A percentile compares a stretch with the other conserved stretches of the same genome.
Conservation (phyloP, 1,284 basidiomycete species). For the Cronartium quercuum region DNA sequence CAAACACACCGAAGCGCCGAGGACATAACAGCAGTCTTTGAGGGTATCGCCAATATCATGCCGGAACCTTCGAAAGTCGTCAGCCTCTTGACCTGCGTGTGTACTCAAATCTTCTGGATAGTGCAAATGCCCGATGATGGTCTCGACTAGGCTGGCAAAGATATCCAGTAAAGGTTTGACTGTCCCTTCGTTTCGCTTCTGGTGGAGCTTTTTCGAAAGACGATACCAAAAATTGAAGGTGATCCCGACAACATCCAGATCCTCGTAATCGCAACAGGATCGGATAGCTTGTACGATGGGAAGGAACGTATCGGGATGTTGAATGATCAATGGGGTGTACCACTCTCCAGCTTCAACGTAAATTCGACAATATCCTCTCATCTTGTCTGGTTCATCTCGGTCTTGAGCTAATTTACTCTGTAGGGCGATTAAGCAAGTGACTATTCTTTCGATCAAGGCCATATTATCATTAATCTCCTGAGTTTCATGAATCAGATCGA, state of each 20-base stretch:
- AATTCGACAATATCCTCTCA: constrained; percentile 82
- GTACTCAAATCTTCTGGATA: constrained; percentile 69
- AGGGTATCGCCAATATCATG: constrained; percentile 99
- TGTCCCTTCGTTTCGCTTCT: constrained; percentile 49
- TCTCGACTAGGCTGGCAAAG: constrained; percentile 73
- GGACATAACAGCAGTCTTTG: constrained; percentile 95
- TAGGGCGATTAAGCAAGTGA: constrained; percentile 71
- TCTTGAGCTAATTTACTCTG: constrained; percentile 58
- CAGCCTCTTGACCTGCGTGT: constrained; percentile 75
- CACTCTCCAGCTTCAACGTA: constrained; percentile 95
- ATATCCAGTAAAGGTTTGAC: constrained; percentile 65
- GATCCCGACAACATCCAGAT: constrained; percentile 94
- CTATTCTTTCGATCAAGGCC: constrained; percentile 74
- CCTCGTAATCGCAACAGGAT: constrained; percentile 84
- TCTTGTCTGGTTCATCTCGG: constrained; percentile 62
- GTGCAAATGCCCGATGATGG: constrained; percentile 85
- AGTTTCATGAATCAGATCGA: constrained; percentile 94
- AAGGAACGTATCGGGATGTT: constrained; percentile 81
- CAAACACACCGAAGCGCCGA: constrained; percentile 80
- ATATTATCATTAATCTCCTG: constrained; percentile 95
- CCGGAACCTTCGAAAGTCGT: constrained; percentile 88
- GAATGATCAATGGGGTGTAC: constrained; percentile 80
- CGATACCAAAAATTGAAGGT: constrained; percentile 99
- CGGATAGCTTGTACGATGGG: constrained; percentile 91
- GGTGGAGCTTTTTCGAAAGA: constrained; percentile 72